Base-by-base conservation (phyloP, 2,329 filamentous ascomycete genomes). In the Nannizziopsis barbatae region DNA sequence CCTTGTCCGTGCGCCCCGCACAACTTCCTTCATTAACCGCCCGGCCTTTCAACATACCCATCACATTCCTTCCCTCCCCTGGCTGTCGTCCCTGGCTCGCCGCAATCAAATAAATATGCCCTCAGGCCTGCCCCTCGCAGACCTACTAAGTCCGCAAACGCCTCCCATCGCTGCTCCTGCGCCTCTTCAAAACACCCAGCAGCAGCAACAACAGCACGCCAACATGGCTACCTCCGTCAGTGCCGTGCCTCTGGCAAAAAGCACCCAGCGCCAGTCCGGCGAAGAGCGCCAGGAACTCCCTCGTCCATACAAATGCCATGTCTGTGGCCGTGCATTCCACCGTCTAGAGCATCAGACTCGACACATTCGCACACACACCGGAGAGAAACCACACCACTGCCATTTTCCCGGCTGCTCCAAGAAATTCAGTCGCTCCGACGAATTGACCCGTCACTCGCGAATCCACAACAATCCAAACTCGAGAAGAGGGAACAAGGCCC, bases 401-500 rank as follows among this genome's bases (percentile, higher is more conserved):
- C 83, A 86, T 65, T 95, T 90, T 62, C 88, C 87, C 3, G 88
- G 89, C 59, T 96, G 90, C 79, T 90, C 86, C 59, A 96, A 96
- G 72, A 86, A 90, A 61, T 96, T 98, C 73, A 94, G 86, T 55
- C 83, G 90, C 55, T 95, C 90, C 10, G 90, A 98, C 64, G 90
- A 98, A 71, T 76, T 98, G 58, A 98, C 92, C 53, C 83, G 90
- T 53, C 90, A 98, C 71, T 95, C 90, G 65, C 80, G 90, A 66
- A 98, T 98, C 72, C 90, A 98, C 78, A 95, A 86, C 79, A 98
- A 96, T 71, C 90, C 92, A 51, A 96, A 96, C 75, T 95, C 89
- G 50, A 78, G 92, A 63, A 76, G 90, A 62, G 89, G 87, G 56
- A 93, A 94, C 75, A 95, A 95, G 74, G 45, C 46, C 52, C 75